phyloP scores from a whole-genome alignment of 2,329 filamentous ascomycete genomes.

The Metarhizium rileyi region DNA sequence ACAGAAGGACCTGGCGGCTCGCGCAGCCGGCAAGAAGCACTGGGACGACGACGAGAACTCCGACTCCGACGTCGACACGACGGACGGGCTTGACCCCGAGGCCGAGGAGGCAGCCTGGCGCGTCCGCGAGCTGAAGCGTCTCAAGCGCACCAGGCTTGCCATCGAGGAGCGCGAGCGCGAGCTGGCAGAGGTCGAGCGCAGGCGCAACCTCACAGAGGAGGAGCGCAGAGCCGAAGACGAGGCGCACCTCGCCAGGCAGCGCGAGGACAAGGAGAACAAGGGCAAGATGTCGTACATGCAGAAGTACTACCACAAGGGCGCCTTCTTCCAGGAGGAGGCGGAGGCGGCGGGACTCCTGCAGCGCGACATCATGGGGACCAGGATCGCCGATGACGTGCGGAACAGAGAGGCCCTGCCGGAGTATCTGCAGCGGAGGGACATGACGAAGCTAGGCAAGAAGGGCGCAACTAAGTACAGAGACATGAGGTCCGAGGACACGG shows the following conservation, averaged over 20 bases:
- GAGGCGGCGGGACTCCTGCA: conserved; percentile 65
- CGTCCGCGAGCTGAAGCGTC: conserved; percentile 77
- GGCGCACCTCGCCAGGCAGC: conserved; percentile 65
- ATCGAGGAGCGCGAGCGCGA: conserved; percentile 81
- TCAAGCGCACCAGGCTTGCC: conserved; percentile 75
- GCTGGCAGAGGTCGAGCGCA: conserved; percentile 78
- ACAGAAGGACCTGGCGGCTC: conserved; percentile 66
- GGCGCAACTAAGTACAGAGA: conserved; percentile 86
- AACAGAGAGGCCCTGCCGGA: conserved; percentile 79
- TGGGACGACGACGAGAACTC: conserved; percentile 75
- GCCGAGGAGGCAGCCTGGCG: conserved; percentile 92
- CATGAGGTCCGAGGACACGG: conserved; percentile 82
- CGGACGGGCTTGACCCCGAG: conserved; percentile 75
- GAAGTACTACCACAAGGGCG: conserved; percentile 93
- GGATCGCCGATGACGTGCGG: conserved; percentile 72
- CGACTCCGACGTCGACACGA: conserved; percentile 74
- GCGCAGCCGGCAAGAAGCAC: conserved; percentile 66
- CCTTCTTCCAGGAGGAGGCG: conserved; percentile 82
- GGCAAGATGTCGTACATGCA: conserved; percentile 88
- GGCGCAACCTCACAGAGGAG: conserved; percentile 75
- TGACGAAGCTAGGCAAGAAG: conserved; percentile 89
- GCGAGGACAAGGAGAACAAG: conserved; percentile 65
- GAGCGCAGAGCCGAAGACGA: conserved; percentile 81
- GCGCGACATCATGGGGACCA: conserved; percentile 76
- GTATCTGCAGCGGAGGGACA: conserved; percentile 86